Percentiles rank a stretch among this genome's conserved stretches.
These are phyloP conservation scores for Candida ficus DNA, from an alignment of 805 yeast genomes.

Conservation along the genomic window DNA sequence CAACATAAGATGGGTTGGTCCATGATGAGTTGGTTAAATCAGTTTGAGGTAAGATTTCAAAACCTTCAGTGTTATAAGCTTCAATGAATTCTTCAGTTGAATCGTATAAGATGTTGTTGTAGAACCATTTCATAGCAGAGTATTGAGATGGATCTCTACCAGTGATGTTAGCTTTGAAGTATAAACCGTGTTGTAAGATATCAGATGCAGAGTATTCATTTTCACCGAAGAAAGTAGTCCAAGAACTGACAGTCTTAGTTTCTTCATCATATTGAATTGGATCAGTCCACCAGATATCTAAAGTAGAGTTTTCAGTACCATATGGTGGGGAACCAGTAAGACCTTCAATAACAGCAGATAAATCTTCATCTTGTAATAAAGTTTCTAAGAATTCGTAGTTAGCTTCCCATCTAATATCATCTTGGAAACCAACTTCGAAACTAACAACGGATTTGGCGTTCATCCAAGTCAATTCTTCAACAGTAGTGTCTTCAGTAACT, in stretches of 20 bases:
- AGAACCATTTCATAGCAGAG: slow-evolving; percentile 19
- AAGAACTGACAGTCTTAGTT: slow-evolving; percentile 11
- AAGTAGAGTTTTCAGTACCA: slow-evolving; percentile 19
- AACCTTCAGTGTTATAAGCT: slow-evolving; percentile 19
- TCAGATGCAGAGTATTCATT: slow-evolving; percentile 21
- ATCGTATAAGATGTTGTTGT: slow-evolving; percentile 19
- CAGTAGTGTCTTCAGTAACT: slow-evolving; percentile 8
- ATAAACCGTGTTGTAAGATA: slow-evolving; percentile 20
- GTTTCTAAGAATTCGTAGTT: slow-evolving; percentile 9
- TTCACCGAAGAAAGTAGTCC: slow-evolving; percentile 19
- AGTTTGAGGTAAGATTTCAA: slow-evolving; percentile 17
- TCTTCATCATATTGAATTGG: slow-evolving; percentile 18
- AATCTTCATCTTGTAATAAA: slow-evolving; percentile 7
- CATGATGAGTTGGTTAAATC: slow-evolving; percentile 4
- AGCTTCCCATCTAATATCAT: slow-evolving; percentile 12
- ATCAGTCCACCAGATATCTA: slow-evolving; percentile 23
- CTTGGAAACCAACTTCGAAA: slow-evolving; percentile 19
- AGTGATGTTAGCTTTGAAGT: slow-evolving; percentile 18
- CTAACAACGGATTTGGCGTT: slow-evolving; percentile 17
- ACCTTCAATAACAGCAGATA: slow-evolving; percentile 13
- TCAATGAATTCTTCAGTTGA: slow-evolving; percentile 22
- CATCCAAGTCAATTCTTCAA: slow-evolving; percentile 15
- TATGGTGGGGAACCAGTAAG: slow-evolving; percentile 14
- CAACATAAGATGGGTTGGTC: slow-evolving; percentile 12
- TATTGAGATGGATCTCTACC: slow-evolving; percentile 18